A percentile compares a stretch with the other conserved stretches of the same genome.
Conservation (phyloP, 2,329 filamentous ascomycete species). For the Pseudogymnoascus sp. region DNA sequence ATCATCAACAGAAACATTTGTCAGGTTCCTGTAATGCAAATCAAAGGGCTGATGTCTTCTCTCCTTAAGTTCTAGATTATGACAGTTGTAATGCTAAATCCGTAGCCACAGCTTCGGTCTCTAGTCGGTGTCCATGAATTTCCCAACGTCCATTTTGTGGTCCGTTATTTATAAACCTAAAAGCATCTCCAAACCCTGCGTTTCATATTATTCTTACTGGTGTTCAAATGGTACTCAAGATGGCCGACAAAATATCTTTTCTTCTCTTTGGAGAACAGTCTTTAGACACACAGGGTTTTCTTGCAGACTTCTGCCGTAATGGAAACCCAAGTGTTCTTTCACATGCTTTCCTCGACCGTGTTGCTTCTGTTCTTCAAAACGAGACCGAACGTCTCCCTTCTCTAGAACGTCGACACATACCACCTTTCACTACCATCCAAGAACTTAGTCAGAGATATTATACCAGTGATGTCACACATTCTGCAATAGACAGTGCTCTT, state of each 20-base stretch:
- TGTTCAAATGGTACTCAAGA: slow-evolving; percentile 9
- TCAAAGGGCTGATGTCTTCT: neutral
- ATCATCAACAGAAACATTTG: neutral
- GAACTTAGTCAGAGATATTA: slow-evolving; percentile 61
- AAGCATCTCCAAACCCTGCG: neutral
- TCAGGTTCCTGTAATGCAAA: neutral
- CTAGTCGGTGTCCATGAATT: neutral
- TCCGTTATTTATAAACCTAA: neutral
- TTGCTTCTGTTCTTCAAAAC: slow-evolving; percentile 49
- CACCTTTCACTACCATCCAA: slow-evolving; percentile 54
- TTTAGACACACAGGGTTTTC: slow-evolving; percentile 56
- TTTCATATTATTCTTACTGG: slow-evolving; percentile 4
- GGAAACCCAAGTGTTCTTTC: slow-evolving; percentile 45
- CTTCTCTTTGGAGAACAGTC: slow-evolving; percentile 68
- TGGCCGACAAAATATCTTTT: slow-evolving; percentile 38
- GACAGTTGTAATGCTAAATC: neutral
- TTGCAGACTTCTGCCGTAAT: slow-evolving; percentile 47
- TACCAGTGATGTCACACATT: slow-evolving; percentile 47
- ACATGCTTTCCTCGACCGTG: slow-evolving; percentile 54
- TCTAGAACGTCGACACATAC: slow-evolving; percentile 51
- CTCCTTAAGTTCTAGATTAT: neutral
- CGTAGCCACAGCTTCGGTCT: neutral
- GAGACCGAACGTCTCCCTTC: slow-evolving; percentile 52
- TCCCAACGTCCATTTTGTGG: neutral
- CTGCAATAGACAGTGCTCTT: slow-evolving; percentile 58